Percentiles rank a stretch among this genome's conserved stretches.
Conservation (phyloP, 2,329 filamentous ascomycete genomes). For the Curvularia sp. region DNA sequence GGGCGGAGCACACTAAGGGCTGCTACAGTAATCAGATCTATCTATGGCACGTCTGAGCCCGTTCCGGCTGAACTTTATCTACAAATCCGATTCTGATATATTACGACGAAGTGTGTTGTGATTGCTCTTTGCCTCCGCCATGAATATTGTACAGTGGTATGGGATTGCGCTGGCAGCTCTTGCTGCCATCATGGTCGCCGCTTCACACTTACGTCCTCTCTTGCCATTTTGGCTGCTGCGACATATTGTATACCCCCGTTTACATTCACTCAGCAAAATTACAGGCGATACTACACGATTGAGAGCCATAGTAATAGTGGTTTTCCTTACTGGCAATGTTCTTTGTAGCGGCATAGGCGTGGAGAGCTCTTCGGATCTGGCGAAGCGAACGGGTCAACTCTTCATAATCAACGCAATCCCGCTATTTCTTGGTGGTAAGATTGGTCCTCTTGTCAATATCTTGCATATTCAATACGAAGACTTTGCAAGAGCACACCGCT, state of each 20-base stretch:
- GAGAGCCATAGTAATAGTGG: not conserved
- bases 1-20: not conserved
- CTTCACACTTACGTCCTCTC: not conserved
- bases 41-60: constrained; percentile 2
- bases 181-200: constrained; percentile 1
- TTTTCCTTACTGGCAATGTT: constrained; percentile 1
- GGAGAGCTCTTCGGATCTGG: constrained; percentile 1
- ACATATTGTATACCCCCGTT: constrained; percentile 4
- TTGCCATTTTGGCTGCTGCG: constrained; percentile 4
- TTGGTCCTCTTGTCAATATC: constrained; percentile 1
- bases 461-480: constrained; percentile 1
- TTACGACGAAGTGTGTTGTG: not conserved
- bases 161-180: not conserved
- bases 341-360: constrained; percentile 2
- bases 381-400: constrained; percentile 3
- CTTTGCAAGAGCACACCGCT: constrained; percentile 5
- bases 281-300: constrained; percentile 4
- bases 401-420: constrained; percentile 3
- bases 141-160: constrained; percentile 1
- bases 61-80: constrained; percentile 1
- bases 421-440: constrained; percentile 1
- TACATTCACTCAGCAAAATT: not conserved
- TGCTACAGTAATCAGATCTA: constrained; percentile 1
- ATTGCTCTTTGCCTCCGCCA: not conserved
- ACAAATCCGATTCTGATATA: not conserved